Base-by-base conservation (phyloP, 495 filamentous ascomycete species). In the Neurospora sp. region DNA sequence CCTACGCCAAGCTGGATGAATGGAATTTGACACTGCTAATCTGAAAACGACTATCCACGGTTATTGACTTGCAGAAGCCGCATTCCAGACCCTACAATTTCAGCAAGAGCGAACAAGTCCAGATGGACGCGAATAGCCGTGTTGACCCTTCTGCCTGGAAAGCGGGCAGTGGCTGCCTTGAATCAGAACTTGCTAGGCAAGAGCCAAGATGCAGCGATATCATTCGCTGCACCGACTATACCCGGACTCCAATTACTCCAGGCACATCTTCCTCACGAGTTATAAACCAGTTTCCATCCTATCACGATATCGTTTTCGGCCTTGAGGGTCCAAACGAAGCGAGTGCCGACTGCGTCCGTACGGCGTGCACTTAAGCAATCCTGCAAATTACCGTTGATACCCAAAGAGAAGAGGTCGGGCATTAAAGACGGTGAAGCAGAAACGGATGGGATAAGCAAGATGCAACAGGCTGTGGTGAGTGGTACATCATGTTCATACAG, bases 321-420 rank as follows among this genome's bases (percentile, higher is more conserved):
- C 28, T 15, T 13, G 45, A 24, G 11, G 11, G 21, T 24, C 24
- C 54, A 31, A 31, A 66, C 24, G 54, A 66, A 66, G 15, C 5
- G 54, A 66, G 54, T 34, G 28, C 34, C 54, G 28, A 66, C 54
- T 66, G 13, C 34, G 54, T 34, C 28, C 1, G 24, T 34, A 34
- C 54, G 28, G 15, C 15, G 24, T 7, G 24, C 24, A 66, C 54
- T 9, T 0, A 34, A 34, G 28, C 6, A 7, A 66, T 66, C 28
- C 28, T 66, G 54, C 54, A 66, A 66, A 66, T 66, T 66, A 9
- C 54, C 70, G 71, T 81, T 80, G 80, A 42, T 81, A 80, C 80
- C 80, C 79, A 81, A 81, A 73, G 71, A 19, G 72, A 74, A 40
- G 43, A 69, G 73, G 73, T 81, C 79, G 78, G 80, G 80, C 79